Base-by-base conservation (phyloP, 805 yeast species). In the Saturnispora serradocipensis region DNA sequence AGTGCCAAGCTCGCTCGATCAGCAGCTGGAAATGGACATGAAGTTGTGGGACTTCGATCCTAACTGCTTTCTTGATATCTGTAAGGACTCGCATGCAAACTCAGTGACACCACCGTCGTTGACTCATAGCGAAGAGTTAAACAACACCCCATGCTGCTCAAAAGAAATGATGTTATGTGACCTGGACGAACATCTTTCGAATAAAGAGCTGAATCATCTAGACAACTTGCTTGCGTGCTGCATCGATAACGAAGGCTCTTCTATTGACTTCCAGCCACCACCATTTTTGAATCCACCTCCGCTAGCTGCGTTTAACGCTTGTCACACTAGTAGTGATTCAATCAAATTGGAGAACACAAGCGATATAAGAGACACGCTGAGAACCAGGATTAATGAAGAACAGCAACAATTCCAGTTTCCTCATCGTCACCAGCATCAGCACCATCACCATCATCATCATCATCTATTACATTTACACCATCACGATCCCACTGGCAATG, bases 381-480 rank as follows among this genome's bases (percentile, higher is more conserved):
- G 44, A 45, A 13, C 18, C 8, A 36, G 32, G 25, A 15, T 15
- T 24, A 24, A 4, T 16, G 22, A 22, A 13, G 20, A 32, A 32
- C 22, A n/a, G 9, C 24, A n/a, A 27, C 43, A 38, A 30, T 13
- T n/a, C 13, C 18, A 34, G 22, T 43, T 34, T 24, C 6, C 38
- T 25, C 35, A n/a, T 15, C 43, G 30, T 22, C 28, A 40, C 15
- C n/a, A 38, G 18, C 36, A 35, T 34, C 11, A 49, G 13, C 55
- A 46, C 11, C 46, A 42, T 22, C 45, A 34, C 30, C 49, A 43
- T 22, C 56, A 56, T 34, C 59, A 54, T 47, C 59, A 56, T 48
- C 56, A 53, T 45, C 36, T 55, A 35, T 44, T 56, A 16, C 58
- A 56, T 46, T 43, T 56, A 43, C 58, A 53, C 45, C 58, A 56